Evolutionary conservation across 208 protist species (phyloP), one percentile per base, ranked within the genome.

Genomic region (Acanthamoeba healyi): DNA sequence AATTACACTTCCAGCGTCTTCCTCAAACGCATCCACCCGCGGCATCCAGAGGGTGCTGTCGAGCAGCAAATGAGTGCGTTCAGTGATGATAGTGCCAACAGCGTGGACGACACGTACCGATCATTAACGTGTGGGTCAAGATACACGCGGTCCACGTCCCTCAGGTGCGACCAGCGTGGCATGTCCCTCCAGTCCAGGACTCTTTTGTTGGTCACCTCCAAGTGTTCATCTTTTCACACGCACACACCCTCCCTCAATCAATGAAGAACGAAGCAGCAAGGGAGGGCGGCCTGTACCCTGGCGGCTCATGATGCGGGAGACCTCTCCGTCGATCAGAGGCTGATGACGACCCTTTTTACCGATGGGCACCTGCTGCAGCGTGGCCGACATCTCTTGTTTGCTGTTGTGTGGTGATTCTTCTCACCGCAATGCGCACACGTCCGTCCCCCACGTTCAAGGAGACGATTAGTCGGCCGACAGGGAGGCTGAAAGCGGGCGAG

Each of bases 111-210:
- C n/a, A 58, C 77, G 5, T 86, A 86, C 77, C 77, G 17, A 32
- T 86, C 77, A 29, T 86, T 38, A 3, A 86, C 34, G 38, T 49
- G 26, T 0, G 40, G 44, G 10, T 86, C 19, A 2, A 56, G 46
- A 44, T 86, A 86, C n/a, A 86, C 77, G 0, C 44, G 22, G 26
- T 86, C 42, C 5, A 86, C 77, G 24, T 86, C 77, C 6, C 40
- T 40, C 40, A 86, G 34, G 44, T 58, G 77, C 12, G 29, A 58
- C 77, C 77, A 86, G 44, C 77, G 77, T 6, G 77, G 77, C 7
- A 86, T 58, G 77, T 86, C 77, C 44, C 14, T 86, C 77, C 77
- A 86, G 44, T 86, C 77, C 44, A 58, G 12, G n/a, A 22, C 9
- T n/a, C 44, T 6, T 12, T 40, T 34, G 26, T 82, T 19, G 14